Percentiles rank a stretch among this genome's conserved stretches.
Evolutionary conservation across 2,329 filamentous ascomycete genomes (phyloP).

Genomic region (Talaromyces sp.): DNA sequence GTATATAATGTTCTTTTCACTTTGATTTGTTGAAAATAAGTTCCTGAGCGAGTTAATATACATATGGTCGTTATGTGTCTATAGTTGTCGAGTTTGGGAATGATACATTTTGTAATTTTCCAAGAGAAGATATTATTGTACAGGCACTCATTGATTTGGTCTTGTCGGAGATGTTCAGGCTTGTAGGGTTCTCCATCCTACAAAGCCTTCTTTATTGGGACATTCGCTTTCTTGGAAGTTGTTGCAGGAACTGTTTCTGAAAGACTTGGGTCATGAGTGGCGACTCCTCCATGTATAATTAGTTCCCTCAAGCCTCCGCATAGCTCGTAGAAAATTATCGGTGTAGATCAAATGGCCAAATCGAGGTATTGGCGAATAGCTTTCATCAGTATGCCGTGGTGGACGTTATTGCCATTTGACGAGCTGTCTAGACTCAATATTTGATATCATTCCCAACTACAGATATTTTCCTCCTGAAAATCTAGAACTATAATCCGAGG

Average conservation of each 20-base stretch:
- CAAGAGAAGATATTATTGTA: background rate
- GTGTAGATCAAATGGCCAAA: background rate
- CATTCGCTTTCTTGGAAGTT: background rate
- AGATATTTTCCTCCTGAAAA: conserved; percentile 66
- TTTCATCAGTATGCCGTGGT: background rate
- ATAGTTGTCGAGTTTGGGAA: background rate
- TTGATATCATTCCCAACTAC: conserved; percentile 1
- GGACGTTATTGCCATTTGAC: background rate
- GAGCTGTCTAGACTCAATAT: background rate
- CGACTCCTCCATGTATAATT: too few species aligned
- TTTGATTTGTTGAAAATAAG: background rate
- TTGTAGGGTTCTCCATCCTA: too few species aligned
- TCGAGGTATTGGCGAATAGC: background rate
- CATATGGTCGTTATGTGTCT: background rate
- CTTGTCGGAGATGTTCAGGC: too few species aligned
- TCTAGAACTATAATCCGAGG: conserved; percentile 69
- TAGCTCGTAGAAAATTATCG: background rate
- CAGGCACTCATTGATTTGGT: background rate
- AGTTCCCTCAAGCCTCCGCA: background rate
- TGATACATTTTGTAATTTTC: background rate
- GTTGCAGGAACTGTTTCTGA: background rate
- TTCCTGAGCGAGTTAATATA: background rate
- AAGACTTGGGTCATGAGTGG: background rate
- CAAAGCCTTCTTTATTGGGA: background rate
- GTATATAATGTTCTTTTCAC: background rate